These are phyloP conservation scores for Guadua angustifolia DNA, from an alignment of 176 grass and related monocot species.

Conservation along the genomic window DNA sequence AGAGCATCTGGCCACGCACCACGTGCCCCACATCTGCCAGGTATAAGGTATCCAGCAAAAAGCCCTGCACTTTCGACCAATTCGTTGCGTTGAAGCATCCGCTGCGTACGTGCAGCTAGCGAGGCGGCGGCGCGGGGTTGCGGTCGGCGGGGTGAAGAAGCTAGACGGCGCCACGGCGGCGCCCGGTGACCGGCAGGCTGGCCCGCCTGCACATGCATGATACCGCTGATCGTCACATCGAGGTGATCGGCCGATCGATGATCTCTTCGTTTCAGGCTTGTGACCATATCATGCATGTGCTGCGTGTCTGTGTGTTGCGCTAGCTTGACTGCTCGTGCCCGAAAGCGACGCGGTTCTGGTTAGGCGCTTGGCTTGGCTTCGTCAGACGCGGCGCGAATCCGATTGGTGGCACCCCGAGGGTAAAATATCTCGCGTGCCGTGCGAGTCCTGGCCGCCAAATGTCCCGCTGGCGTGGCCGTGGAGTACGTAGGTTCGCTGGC, in stretches of 20 bases:
- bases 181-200: conserved; percentile 2
- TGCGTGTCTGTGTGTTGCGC: background rate
- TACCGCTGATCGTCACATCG: background rate
- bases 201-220: background rate
- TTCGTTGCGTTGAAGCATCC: conserved; percentile 71
- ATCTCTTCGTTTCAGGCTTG: background rate
- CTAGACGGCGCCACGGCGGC: conserved; percentile 42
- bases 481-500: background rate
- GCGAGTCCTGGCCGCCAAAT: background rate
- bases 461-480: conserved; percentile 20
- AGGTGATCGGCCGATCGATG: background rate
- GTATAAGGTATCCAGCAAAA: background rate
- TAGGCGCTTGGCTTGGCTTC: background rate
- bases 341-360: conserved; percentile 19
- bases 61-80: conserved; percentile 11
- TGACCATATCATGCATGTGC: background rate
- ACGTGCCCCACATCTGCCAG: conserved; percentile 1
- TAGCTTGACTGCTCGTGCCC: background rate
- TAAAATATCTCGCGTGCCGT: conserved; percentile 8
- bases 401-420: conserved; percentile 19
- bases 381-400: conserved; percentile 16
- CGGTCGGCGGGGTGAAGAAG: conserved; percentile 35
- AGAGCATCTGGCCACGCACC: background rate
- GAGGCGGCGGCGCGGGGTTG: background rate
- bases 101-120: conserved; percentile 37